A percentile compares a stretch with the other conserved stretches of the same genome.
Evolutionary conservation across 2,329 filamentous ascomycete species (phyloP).

Genomic region (Chrysoporthe puriensis): DNA sequence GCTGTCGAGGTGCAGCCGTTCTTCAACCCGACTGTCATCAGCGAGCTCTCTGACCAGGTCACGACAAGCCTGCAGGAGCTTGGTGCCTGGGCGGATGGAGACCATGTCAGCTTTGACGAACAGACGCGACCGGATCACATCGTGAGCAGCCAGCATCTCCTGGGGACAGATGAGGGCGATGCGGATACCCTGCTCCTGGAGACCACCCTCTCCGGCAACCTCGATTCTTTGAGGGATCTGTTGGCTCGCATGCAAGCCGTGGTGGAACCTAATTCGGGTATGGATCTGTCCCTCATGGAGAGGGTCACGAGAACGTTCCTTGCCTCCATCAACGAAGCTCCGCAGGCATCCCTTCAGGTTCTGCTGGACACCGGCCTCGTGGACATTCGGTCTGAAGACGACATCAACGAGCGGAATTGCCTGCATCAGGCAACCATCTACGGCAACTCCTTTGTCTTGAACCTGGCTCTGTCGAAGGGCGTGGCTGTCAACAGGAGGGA

Average conservation of each 20-base stretch:
- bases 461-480: slow-evolving; percentile 72
- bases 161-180: slow-evolving; percentile 84
- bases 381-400: slow-evolving; percentile 90
- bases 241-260: slow-evolving; percentile 69
- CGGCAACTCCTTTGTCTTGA: slow-evolving; percentile 77
- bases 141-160: slow-evolving; percentile 66
- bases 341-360: slow-evolving; percentile 73
- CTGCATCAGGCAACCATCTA: slow-evolving; percentile 97
- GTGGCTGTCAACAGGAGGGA: slow-evolving; percentile 83
- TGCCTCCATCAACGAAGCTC: slow-evolving; percentile 83
- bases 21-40: slow-evolving; percentile 96
- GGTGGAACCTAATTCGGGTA: slow-evolving; percentile 41
- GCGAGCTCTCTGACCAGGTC: slow-evolving; percentile 93
- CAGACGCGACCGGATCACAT: slow-evolving; percentile 57
- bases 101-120: slow-evolving; percentile 81
- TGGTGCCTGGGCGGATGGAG: slow-evolving; percentile 95
- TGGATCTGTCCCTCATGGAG: slow-evolving; percentile 64
- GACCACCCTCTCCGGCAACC: slow-evolving; percentile 80
- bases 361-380: slow-evolving; percentile 82
- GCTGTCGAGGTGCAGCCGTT: slow-evolving; percentile 98
- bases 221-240: slow-evolving; percentile 77
- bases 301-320: slow-evolving; percentile 89
- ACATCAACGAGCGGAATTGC: slow-evolving; percentile 97
- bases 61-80: slow-evolving; percentile 95
- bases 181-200: slow-evolving; percentile 87